Conservation (phyloP, 164 flowering plant species). For the Stephania yunnanensis region DNA sequence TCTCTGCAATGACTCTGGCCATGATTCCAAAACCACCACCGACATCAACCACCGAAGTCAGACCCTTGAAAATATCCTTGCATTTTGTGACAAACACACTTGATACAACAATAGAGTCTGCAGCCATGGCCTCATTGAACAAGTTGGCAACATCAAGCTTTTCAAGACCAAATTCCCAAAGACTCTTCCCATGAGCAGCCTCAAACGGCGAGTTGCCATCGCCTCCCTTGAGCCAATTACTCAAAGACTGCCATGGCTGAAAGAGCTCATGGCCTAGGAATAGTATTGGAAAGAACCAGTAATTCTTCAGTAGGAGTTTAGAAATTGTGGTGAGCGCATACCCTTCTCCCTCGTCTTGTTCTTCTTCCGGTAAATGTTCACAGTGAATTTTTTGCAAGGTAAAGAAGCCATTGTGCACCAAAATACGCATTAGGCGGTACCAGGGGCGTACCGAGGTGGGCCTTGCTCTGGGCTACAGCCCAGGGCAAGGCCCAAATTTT, state of each 20-base stretch:
- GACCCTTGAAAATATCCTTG: constrained; percentile 19
- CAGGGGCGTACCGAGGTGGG: too few relatives aligned
- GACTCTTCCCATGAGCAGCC: constrained; percentile 17
- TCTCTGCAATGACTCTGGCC: constrained; percentile 12
- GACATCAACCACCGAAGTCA: constrained; percentile 30
- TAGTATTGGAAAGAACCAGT: constrained; percentile 14
- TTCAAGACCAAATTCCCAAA: constrained; percentile 15
- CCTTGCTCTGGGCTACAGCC: too few relatives aligned
- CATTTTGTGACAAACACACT: constrained; percentile 9
- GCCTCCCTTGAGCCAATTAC: not conserved
- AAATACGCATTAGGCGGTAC: constrained; percentile 2
- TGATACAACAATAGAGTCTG: constrained; percentile 17
- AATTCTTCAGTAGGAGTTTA: constrained; percentile 26
- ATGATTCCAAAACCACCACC: constrained; percentile 14
- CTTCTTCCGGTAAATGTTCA: not conserved
- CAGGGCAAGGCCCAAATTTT: too few relatives aligned
- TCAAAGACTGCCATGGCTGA: not conserved
- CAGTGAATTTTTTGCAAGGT: not conserved
- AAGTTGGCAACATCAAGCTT: not conserved
- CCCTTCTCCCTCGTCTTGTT: not conserved
- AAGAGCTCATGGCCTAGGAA: constrained; percentile 22
- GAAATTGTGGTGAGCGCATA: constrained; percentile 24
- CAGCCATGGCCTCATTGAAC: constrained; percentile 29
- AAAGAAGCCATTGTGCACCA: not conserved
- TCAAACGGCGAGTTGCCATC: constrained; percentile 15